Evolutionary conservation across 345 rosid species (phyloP), one percentile per base, ranked within the genome.

Genomic region (Populus euphratica): DNA sequence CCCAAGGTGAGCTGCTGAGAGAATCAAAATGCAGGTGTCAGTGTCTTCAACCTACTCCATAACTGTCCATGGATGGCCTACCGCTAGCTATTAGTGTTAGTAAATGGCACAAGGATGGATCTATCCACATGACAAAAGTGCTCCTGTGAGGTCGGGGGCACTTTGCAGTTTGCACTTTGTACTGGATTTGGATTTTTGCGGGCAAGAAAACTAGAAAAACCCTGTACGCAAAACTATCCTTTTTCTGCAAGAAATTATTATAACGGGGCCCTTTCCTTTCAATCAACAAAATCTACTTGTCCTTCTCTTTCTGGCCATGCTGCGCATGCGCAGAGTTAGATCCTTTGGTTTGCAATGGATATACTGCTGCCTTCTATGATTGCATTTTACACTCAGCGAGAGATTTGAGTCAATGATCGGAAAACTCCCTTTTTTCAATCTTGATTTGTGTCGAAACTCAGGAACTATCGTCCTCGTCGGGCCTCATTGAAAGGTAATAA

Each of bases 31-130:
- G 6, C 59, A 6, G n/a, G 18, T 18, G 59, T 52, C 59, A 20
- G 18, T 6, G 70, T 5, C 77, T 47, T 43, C 71, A 75, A 75
- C 77, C 71, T 71, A 66, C 77, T 75, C 56, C 5, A 10, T 7
- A 11, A 65, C 47, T 29, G 12, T 33, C 71, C 77, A 65, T 65
- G 47, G 29, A 33, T 25, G 47, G 29, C 29, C 29, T 27, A 27
- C 29, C 29, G 29, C 29, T 27, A 27, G 29, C 29, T 27, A 27
- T 1, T 27, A 27, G 29, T 27, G 29, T 27, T 27, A 27, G 29
- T 27, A 27, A 27, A 27, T 27, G 29, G 29, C 29, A 27, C 29
- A 27, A 27, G 29, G 29, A 27, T 27, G 29, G 29, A 27, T 27
- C 29, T 27, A 27, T 27, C 29, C 29, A 27, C 29, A 27, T 27